Percentiles rank a stretch among this genome's conserved stretches.
These are phyloP conservation scores for Dalbergia oliveri DNA, from an alignment of 306 rosid species.

Conservation along the genomic window DNA sequence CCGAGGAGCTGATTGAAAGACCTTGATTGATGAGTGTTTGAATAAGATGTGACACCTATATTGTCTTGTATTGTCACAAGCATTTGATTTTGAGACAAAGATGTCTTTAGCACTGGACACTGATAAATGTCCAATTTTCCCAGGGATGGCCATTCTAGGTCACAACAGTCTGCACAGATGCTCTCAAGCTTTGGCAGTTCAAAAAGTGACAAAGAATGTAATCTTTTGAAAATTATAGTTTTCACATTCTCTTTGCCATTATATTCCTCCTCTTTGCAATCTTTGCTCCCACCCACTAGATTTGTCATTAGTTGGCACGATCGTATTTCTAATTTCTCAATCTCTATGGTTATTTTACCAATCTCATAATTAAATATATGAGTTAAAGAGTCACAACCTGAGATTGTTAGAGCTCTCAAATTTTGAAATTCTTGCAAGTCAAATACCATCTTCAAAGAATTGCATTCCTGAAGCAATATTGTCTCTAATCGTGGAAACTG, in stretches of 20 bases:
- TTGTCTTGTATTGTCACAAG: not conserved
- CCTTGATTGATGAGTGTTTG: not conserved
- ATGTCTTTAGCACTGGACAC: not conserved
- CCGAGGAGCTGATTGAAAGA: not conserved
- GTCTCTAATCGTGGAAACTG: no score
- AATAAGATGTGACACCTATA: no score
- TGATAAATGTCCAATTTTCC: not conserved
- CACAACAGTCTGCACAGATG: slow-evolving; percentile 4
- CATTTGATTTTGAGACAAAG: not conserved
- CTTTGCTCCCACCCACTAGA: no score
- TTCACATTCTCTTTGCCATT: not conserved
- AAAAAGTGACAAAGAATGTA: not conserved
- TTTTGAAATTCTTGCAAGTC: not conserved
- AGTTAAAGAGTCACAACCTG: slow-evolving; percentile 1
- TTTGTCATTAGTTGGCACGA: not conserved
- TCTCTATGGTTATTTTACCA: slow-evolving; percentile 1
- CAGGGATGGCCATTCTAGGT: not conserved
- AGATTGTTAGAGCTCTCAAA: not conserved
- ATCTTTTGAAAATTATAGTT: not conserved
- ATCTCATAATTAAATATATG: slow-evolving; percentile 7
- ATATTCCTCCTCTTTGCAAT: not conserved
- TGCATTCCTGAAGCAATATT: no score
- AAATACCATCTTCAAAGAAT: no score
- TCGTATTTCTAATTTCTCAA: not conserved
- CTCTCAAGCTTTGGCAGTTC: not conserved